Conservation (phyloP, 257 asterid species). For the Ballota nigra region DNA sequence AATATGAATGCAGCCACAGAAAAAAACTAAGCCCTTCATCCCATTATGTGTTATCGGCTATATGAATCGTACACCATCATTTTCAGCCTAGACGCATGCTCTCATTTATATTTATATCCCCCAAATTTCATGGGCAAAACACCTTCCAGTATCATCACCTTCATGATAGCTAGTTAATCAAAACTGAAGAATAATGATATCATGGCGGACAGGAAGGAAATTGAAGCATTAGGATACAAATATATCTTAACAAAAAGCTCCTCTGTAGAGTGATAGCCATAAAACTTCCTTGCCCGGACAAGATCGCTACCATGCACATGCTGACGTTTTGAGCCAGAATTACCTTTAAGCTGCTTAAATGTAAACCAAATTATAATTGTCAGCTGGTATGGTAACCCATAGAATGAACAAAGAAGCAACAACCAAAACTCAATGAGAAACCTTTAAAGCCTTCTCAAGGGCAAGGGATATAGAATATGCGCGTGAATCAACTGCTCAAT, state of each 20-base stretch:
- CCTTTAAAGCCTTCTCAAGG: slow-evolving; percentile 91
- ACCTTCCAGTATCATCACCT: background rate
- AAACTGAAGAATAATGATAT: background rate
- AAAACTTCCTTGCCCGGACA: slow-evolving; percentile 83
- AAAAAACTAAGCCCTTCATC: background rate
- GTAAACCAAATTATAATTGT: slow-evolving; percentile 16
- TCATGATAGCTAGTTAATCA: slow-evolving; percentile 13
- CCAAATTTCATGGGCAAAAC: slow-evolving; percentile 4
- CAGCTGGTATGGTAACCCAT: slow-evolving; percentile 23
- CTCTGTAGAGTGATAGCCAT: slow-evolving; percentile 86
- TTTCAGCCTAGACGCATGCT: background rate
- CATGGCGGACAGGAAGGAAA: slow-evolving; percentile 4
- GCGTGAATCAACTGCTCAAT: slow-evolving; percentile 54
- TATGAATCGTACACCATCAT: background rate
- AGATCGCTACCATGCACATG: slow-evolving; percentile 84
- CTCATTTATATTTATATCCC: background rate
- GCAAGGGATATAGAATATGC: slow-evolving; percentile 50
- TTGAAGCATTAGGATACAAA: slow-evolving; percentile 66
- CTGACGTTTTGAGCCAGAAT: slow-evolving; percentile 78
- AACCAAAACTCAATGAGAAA: slow-evolving; percentile 23
- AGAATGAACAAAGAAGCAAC: slow-evolving; percentile 17
- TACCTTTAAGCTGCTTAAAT: slow-evolving; percentile 69
- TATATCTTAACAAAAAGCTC: slow-evolving; percentile 89
- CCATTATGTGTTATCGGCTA: background rate
- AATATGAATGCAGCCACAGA: background rate